phyloP scores from a whole-genome alignment of 495 filamentous ascomycete species.

The Neurospora sp. region DNA sequence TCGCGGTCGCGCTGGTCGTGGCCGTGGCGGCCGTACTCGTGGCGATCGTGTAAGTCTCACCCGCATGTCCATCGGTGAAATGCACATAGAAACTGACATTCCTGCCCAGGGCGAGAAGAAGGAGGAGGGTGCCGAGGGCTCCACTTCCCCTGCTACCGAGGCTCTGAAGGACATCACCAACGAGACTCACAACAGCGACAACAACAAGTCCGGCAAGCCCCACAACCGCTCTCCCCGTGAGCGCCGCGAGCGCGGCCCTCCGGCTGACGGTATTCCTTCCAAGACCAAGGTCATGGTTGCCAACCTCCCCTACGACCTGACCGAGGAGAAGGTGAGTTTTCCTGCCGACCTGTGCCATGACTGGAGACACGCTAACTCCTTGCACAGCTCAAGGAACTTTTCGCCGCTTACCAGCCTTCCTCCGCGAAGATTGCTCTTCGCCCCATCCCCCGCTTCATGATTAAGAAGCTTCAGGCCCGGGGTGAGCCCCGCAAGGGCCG shows the following conservation, averaged over 20 bases:
- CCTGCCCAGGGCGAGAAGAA: constrained; percentile 33
- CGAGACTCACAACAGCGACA: constrained; percentile 35
- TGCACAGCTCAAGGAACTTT: constrained; percentile 87
- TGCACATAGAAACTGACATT: constrained; percentile 8
- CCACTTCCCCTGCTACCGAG: constrained; percentile 34
- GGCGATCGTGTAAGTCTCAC: constrained; percentile 47
- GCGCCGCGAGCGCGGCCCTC: constrained; percentile 81
- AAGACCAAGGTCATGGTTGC: constrained; percentile 99
- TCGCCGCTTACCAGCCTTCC: constrained; percentile 75
- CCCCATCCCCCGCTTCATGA: constrained; percentile 98
- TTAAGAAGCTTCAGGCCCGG: constrained; percentile 97
- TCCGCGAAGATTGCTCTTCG: constrained; percentile 97
- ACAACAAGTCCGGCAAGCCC: constrained; percentile 39
- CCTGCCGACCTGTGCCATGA: neutral
- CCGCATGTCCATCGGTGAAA: neutral
- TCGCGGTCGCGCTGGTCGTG: constrained; percentile 66
- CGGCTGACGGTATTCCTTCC: constrained; percentile 94
- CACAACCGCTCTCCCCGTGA: constrained; percentile 40
- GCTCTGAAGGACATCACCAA: constrained; percentile 47
- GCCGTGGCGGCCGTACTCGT: constrained; percentile 61
- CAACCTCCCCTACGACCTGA: constrained; percentile 95
- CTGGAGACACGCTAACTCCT: constrained; percentile 30
- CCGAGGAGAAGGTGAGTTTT: constrained; percentile 74
- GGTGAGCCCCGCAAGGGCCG: constrained; percentile 98
- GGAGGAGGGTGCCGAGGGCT: constrained; percentile 39